Evolutionary conservation across 2,329 filamentous ascomycete species (phyloP).

Genomic region (Cucurbitaria berberidis): DNA sequence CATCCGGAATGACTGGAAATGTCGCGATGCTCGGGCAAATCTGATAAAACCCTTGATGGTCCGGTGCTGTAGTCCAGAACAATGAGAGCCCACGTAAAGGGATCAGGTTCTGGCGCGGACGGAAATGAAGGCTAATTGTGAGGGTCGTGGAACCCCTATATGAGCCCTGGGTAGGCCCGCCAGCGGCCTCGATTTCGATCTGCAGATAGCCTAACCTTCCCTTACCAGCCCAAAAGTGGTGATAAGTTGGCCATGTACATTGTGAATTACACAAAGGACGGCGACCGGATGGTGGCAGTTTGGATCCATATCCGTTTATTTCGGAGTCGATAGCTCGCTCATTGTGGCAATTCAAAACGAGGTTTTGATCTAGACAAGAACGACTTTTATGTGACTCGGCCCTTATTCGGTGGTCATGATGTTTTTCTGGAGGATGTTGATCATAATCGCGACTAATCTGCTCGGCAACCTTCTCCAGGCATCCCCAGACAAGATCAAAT

Average conservation of each 20-base stretch:
- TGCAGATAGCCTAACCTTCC: not conserved
- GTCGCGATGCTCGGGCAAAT: not conserved
- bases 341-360: too few species aligned
- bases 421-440: not conserved
- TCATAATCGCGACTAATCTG: too few species aligned
- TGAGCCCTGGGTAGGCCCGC: not conserved
- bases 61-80: not conserved
- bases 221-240: not conserved
- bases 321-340: too few species aligned
- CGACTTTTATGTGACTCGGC: too few species aligned
- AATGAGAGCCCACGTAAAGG: not conserved
- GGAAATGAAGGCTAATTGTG: not conserved
- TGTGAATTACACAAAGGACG: too few species aligned
- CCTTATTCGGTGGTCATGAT: not conserved
- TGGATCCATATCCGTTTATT: too few species aligned
- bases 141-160: not conserved
- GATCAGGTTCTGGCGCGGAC: not conserved
- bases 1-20: not conserved
- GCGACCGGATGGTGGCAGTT: too few species aligned
- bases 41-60: not conserved
- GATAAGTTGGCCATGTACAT: not conserved
- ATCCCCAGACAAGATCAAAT: too few species aligned
- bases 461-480: too few species aligned
- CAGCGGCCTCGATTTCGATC: not conserved
- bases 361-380: not conserved